Conservation (phyloP, 2,329 filamentous ascomycete genomes). For the Exophiala phaeomuriformis region DNA sequence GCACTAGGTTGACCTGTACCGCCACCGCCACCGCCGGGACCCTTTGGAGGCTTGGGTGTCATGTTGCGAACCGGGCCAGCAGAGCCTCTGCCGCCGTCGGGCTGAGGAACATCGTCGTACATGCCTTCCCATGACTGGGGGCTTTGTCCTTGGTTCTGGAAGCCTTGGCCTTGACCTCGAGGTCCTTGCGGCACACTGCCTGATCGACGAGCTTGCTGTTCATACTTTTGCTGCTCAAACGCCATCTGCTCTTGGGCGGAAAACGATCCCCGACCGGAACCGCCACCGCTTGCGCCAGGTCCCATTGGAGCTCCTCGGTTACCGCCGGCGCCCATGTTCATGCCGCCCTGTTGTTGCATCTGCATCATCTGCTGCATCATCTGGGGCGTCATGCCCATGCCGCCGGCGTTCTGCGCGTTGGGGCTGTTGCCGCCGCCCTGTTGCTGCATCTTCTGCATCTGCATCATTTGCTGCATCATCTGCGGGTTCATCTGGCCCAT, state of each 20-base stretch:
- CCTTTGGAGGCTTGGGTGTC: slow-evolving; percentile 40
- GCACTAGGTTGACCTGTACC: slow-evolving; percentile 42
- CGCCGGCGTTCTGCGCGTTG: slow-evolving; percentile 23
- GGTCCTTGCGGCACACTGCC: slow-evolving; percentile 27
- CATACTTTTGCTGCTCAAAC: slow-evolving; percentile 73
- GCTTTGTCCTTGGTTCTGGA: slow-evolving; percentile 34
- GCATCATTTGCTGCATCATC: slow-evolving; percentile 55
- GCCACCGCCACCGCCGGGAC: slow-evolving; percentile 40
- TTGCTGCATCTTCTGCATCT: slow-evolving; percentile 48
- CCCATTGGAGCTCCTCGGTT: slow-evolving; percentile 9
- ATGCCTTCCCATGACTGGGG: slow-evolving; percentile 95
- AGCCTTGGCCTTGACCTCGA: slow-evolving; percentile 17
- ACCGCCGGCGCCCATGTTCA: slow-evolving; percentile 27
- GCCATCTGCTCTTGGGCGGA: slow-evolving; percentile 65
- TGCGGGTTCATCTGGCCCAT: slow-evolving; percentile 38
- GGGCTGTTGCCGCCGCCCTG: slow-evolving; percentile 26
- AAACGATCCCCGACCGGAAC: slow-evolving; percentile 43
- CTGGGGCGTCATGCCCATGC: slow-evolving; percentile 30
- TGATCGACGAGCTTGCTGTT: slow-evolving; percentile 54
- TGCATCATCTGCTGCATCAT: slow-evolving; percentile 52
- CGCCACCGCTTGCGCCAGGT: slow-evolving; percentile 35
- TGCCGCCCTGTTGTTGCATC: slow-evolving; percentile 38
- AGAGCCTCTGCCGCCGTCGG: slow-evolving; percentile 49
- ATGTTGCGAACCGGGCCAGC: slow-evolving; percentile 34
- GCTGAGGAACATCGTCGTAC: slow-evolving; percentile 92